These are phyloP conservation scores for Nakataea oryzae DNA, from an alignment of 2,329 filamentous ascomycete genomes.

Conservation along the genomic window DNA sequence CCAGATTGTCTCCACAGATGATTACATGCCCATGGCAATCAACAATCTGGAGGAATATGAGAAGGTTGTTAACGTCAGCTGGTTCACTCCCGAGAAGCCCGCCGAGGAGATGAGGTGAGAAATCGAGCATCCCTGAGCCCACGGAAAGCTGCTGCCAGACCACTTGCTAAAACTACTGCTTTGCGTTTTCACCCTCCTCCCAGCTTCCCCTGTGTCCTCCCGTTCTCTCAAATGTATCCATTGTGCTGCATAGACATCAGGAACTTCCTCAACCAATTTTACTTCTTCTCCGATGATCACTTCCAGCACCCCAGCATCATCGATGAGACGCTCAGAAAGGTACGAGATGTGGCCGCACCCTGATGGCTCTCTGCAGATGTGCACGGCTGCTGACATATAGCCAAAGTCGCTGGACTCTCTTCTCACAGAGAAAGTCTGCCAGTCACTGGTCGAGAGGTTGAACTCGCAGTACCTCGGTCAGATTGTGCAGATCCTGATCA, in stretches of 20 bases:
- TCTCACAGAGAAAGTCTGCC: slow-evolving; percentile 86
- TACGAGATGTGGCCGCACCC: slow-evolving; percentile 19
- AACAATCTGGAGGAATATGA: slow-evolving; percentile 84
- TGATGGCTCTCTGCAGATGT: not conserved
- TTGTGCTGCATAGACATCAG: slow-evolving; percentile 96
- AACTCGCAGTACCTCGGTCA: slow-evolving; percentile 91
- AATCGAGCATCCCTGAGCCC: slow-evolving; percentile 28
- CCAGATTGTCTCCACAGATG: slow-evolving; percentile 74
- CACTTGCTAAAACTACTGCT: too few species aligned
- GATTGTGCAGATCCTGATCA: slow-evolving; percentile 97
- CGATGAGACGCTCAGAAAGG: slow-evolving; percentile 78
- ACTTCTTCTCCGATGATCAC: slow-evolving; percentile 93
- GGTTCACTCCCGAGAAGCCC: slow-evolving; percentile 80
- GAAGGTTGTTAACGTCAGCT: slow-evolving; percentile 91
- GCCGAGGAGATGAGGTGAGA: slow-evolving; percentile 52
- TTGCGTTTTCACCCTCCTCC: not conserved
- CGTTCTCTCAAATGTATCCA: slow-evolving; percentile 98
- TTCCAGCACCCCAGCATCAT: slow-evolving; percentile 86
- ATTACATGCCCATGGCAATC: slow-evolving; percentile 99
- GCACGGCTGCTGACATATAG: not conserved
- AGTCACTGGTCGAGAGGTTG: slow-evolving; percentile 76
- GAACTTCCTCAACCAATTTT: slow-evolving; percentile 96
- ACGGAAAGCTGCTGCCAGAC: not conserved
- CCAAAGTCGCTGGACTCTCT: slow-evolving; percentile 79
- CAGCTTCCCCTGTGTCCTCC: slow-evolving; percentile 88